Evolutionary conservation across 345 rosid species (phyloP).

Genomic region (Acer yangbiense): DNA sequence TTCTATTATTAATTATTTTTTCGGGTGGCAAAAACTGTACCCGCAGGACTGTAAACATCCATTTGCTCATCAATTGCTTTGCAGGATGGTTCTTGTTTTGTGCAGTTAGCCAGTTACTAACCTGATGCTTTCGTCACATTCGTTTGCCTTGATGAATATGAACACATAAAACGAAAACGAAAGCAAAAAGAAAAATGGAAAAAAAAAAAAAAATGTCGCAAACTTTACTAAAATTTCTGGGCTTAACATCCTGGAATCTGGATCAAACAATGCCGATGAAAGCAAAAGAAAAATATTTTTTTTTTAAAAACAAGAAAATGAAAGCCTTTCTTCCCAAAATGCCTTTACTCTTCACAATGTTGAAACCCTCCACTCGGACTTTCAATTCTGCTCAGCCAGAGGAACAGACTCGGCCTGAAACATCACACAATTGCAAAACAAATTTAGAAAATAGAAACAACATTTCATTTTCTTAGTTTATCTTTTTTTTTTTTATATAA

Average conservation of each 20-base stretch:
- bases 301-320: no score
- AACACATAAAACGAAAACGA: neutral
- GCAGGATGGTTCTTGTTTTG: neutral
- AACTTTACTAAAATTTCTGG: conserved; percentile 20
- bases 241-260: conserved; percentile 12
- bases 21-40: no score
- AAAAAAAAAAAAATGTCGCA: conserved; percentile 11
- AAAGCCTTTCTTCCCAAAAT: conserved; percentile 7
- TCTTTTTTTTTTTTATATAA: no score
- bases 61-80: neutral
- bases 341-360: conserved; percentile 23
- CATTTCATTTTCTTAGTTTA: neutral
- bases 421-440: neutral
- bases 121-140: neutral
- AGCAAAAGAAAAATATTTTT: no score
- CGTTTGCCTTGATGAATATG: neutral
- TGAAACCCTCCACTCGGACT: neutral
- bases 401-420: conserved; percentile 89
- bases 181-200: no score
- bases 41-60: no score
- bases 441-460: neutral
- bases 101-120: neutral
- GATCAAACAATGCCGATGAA: conserved; percentile 12
- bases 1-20: no score
- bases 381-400: conserved; percentile 37